These are phyloP conservation scores for Zygoascus sp. DNA, from an alignment of 1,139 yeast species.

Conservation along the genomic window DNA sequence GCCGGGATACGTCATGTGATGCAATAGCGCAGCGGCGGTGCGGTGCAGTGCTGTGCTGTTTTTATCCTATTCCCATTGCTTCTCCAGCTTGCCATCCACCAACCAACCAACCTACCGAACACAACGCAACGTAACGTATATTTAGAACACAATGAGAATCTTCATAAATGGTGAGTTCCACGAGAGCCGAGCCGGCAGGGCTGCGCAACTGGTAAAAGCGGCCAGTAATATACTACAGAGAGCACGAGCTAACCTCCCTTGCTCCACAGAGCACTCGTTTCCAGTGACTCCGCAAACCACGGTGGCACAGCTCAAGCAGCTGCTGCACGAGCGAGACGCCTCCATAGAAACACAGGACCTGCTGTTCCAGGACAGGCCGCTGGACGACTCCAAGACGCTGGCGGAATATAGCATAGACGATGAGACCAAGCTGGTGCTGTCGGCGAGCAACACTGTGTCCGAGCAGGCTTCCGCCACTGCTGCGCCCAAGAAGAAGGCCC, in stretches of 20 bases:
- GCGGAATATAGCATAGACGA: constrained; percentile 77
- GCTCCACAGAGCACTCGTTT: neutral
- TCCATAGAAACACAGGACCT: constrained; percentile 23
- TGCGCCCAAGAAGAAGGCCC: constrained; percentile 42
- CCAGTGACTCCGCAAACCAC: constrained; percentile 26
- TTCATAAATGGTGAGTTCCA: neutral
- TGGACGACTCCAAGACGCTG: constrained; percentile 74
- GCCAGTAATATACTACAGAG: too few relatives aligned
- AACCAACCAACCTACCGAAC: too few relatives aligned
- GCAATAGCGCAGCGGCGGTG: too few relatives aligned
- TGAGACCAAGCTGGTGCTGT: constrained; percentile 53
- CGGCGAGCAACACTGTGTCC: constrained; percentile 10
- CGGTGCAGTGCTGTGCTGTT: too few relatives aligned
- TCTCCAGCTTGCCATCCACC: neutral
- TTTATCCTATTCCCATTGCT: neutral
- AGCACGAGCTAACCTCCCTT: neutral
- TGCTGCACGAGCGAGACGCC: constrained; percentile 25
- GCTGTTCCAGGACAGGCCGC: constrained; percentile 53
- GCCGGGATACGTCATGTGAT: neutral
- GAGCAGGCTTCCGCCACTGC: constrained; percentile 20
- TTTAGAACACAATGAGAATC: neutral
- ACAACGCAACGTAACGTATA: neutral
- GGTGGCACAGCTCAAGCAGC: constrained; percentile 32
- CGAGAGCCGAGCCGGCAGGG: too few relatives aligned
- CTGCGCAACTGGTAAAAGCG: too few relatives aligned